Percentiles rank a stretch among this genome's conserved stretches.
These are phyloP conservation scores for Ganoderma meredithae DNA, from an alignment of 1,284 basidiomycete species.

Conservation along the genomic window DNA sequence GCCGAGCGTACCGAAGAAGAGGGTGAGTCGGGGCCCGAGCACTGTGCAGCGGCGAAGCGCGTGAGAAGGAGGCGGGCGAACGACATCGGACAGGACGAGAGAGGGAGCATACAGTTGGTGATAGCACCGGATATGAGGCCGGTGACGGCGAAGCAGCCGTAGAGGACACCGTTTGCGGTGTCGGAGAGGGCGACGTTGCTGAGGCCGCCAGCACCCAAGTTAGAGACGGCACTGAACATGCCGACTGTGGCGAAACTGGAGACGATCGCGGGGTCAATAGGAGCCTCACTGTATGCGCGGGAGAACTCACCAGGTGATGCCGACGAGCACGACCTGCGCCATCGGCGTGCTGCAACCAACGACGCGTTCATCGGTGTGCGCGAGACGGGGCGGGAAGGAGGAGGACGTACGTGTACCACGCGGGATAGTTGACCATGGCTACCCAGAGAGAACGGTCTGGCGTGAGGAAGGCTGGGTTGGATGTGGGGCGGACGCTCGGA, in stretches of 20 bases:
- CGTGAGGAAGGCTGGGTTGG: slow-evolving; percentile 12
- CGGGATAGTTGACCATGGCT: slow-evolving; percentile 39
- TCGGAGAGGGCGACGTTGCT: slow-evolving; percentile 51
- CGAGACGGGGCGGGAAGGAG: not conserved
- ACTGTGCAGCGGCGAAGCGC: slow-evolving; percentile 38
- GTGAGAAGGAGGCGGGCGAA: not conserved
- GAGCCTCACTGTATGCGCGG: slow-evolving; percentile 3
- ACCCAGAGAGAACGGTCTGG: slow-evolving; percentile 9
- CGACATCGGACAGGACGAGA: not conserved
- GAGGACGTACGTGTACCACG: slow-evolving; percentile 42
- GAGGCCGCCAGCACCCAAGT: slow-evolving; percentile 55
- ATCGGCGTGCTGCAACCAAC: slow-evolving; percentile 42
- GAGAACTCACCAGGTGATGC: slow-evolving; percentile 49
- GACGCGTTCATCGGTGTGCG: not conserved
- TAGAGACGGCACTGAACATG: slow-evolving; percentile 58
- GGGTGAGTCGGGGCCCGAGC: slow-evolving; percentile 55
- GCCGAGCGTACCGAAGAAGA: slow-evolving; percentile 55
- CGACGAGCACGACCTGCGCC: slow-evolving; percentile 51
- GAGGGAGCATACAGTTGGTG: slow-evolving; percentile 48
- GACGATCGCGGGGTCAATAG: slow-evolving; percentile 15
- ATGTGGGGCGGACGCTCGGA: slow-evolving; percentile 26
- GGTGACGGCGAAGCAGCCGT: slow-evolving; percentile 52
- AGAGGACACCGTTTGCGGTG: slow-evolving; percentile 53
- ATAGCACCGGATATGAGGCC: slow-evolving; percentile 58
- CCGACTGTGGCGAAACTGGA: slow-evolving; percentile 52